Evolutionary conservation across 768 basidiomycete genomes (phyloP).

Genomic region (Pholiota microspora): DNA sequence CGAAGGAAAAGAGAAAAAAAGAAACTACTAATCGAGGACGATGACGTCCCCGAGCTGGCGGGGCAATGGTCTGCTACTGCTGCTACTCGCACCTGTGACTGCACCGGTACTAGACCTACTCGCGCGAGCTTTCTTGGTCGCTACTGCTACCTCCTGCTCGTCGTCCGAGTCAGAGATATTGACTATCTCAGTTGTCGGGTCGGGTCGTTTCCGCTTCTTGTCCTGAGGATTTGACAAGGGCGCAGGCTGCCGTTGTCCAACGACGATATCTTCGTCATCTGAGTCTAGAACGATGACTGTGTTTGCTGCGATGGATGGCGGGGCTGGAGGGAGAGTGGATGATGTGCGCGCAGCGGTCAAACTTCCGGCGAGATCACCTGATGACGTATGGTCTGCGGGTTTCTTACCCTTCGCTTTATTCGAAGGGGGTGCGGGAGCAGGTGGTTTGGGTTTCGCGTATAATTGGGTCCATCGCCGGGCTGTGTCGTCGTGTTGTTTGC

Average conservation of each 20-base stretch:
- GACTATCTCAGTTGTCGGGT: slow-evolving; percentile 14
- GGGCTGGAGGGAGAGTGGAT: background rate
- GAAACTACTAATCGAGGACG: slow-evolving; percentile 27
- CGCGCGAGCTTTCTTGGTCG: slow-evolving; percentile 17
- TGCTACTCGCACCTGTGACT: slow-evolving; percentile 13
- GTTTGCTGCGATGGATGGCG: slow-evolving; percentile 3
- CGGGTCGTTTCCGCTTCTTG: slow-evolving; percentile 17
- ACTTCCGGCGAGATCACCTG: slow-evolving; percentile 14
- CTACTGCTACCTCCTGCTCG: slow-evolving; percentile 27
- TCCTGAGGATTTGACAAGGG: background rate
- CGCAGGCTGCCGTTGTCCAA: background rate
- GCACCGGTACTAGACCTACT: slow-evolving; percentile 14
- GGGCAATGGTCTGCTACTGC: slow-evolving; percentile 4
- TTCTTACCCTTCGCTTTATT: slow-evolving; percentile 36
- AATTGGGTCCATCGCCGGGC: slow-evolving; percentile 77
- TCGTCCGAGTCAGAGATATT: slow-evolving; percentile 28
- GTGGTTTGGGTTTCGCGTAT: slow-evolving; percentile 54
- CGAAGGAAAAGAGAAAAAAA: background rate
- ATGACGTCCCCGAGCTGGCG: slow-evolving; percentile 39
- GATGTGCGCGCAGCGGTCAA: slow-evolving; percentile 11
- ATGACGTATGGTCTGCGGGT: slow-evolving; percentile 18
- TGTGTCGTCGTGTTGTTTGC: slow-evolving; percentile 69
- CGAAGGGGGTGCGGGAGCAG: slow-evolving; percentile 22
- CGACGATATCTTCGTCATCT: slow-evolving; percentile 21
- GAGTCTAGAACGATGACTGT: slow-evolving; percentile 30